Evolutionary conservation across 345 rosid species (phyloP).

Genomic region (Murraya paniculata): DNA sequence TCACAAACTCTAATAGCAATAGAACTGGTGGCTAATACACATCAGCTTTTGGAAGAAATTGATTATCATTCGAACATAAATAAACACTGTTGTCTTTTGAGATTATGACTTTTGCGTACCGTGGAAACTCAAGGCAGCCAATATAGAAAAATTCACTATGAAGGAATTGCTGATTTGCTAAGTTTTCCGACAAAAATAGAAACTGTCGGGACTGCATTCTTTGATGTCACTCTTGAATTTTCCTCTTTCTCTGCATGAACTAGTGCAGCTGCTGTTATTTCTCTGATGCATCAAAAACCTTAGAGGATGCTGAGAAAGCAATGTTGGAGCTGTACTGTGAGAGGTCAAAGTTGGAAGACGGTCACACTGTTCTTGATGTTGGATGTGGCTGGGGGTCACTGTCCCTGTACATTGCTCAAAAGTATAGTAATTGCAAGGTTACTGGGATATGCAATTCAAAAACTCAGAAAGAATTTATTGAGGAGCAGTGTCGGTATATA

Average conservation of each 20-base stretch:
- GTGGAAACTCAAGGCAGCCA: neutral
- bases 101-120: neutral
- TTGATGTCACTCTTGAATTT: neutral
- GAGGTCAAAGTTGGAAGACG: slow-evolving; percentile 67
- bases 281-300: slow-evolving; percentile 43
- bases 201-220: neutral
- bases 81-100: neutral
- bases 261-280: slow-evolving; percentile 70
- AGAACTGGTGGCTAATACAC: neutral
- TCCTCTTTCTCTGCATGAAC: neutral
- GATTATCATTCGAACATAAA: neutral
- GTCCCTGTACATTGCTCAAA: slow-evolving; percentile 63
- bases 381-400: slow-evolving; percentile 98
- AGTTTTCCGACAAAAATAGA: neutral
- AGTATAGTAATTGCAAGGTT: slow-evolving; percentile 59
- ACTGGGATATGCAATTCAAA: slow-evolving; percentile 85
- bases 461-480: slow-evolving; percentile 66
- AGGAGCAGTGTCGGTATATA: slow-evolving; percentile 69
- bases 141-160: too few species aligned
- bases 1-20: neutral
- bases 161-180: neutral
- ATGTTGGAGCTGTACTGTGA: slow-evolving; percentile 71
- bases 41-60: neutral
- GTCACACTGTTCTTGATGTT: slow-evolving; percentile 72
- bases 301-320: slow-evolving; percentile 82